Evolutionary conservation across 495 filamentous ascomycete species (phyloP).

Genomic region (Clohesyomyces aquaticus): DNA sequence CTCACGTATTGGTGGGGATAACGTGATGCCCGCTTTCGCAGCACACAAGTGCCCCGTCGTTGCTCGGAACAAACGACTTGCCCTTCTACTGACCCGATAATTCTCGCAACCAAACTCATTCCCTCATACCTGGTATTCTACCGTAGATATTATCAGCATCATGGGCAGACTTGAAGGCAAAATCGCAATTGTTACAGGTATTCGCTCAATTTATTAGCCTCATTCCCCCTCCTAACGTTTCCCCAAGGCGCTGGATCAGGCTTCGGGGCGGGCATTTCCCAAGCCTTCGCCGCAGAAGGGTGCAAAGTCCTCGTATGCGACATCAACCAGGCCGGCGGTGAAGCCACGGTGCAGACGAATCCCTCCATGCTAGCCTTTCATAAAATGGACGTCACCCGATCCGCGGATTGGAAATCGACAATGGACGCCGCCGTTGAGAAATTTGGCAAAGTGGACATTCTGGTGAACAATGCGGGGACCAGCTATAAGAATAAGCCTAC

Average conservation of each 20-base stretch:
- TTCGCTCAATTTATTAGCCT: not conserved
- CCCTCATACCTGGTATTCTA: not conserved
- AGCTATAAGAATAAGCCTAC: constrained; percentile 71
- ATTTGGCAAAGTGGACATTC: constrained; percentile 43
- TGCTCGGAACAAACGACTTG: too few relatives aligned
- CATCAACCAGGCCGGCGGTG: constrained; percentile 36
- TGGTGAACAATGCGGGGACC: constrained; percentile 69
- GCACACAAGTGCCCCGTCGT: too few relatives aligned
- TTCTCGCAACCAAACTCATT: not conserved
- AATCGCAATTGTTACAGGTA: constrained; percentile 43
- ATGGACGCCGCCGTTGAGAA: constrained; percentile 35
- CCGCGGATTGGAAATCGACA: constrained; percentile 40
- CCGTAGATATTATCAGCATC: not conserved
- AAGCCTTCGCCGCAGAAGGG: constrained; percentile 42
- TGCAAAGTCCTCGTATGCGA: constrained; percentile 42
- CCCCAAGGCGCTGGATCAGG: constrained; percentile 40
- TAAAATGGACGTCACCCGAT: constrained; percentile 43
- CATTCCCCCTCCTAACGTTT: not conserved
- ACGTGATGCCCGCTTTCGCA: too few relatives aligned
- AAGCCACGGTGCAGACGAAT: constrained; percentile 32
- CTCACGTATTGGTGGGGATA: not conserved
- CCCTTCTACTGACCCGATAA: not conserved
- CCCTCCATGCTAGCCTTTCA: constrained; percentile 36
- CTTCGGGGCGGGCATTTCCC: constrained; percentile 43
- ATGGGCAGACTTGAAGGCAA: constrained; percentile 43